Percentiles rank a stretch among this genome's conserved stretches.
Conservation (phyloP, 345 rosid genomes). For the Psidium guajava region DNA sequence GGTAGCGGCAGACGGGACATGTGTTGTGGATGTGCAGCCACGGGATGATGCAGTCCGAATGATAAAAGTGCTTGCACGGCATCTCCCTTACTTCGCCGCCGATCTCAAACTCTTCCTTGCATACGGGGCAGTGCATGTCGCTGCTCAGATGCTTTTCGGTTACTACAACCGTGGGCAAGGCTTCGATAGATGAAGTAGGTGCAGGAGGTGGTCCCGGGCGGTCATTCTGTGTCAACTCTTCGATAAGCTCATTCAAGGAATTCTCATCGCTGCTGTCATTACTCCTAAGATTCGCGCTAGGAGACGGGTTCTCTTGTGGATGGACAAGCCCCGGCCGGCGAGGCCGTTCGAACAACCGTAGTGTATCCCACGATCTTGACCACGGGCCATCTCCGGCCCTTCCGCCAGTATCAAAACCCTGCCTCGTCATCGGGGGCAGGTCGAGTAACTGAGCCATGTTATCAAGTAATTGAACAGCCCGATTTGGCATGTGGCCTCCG, state of each 20-base stretch:
- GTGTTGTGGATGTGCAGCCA: conserved; percentile 65
- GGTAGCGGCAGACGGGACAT: conserved; percentile 62
- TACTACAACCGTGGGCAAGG: conserved; percentile 26
- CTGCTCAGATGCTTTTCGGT: conserved; percentile 15
- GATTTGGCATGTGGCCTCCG: background rate
- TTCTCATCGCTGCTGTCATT: background rate
- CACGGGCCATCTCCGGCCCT: conserved; percentile 5
- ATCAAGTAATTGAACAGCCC: conserved; percentile 4
- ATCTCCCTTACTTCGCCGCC: conserved; percentile 42
- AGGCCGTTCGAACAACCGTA: conserved; percentile 23
- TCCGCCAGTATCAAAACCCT: background rate
- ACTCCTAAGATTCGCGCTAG: background rate
- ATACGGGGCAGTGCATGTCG: conserved; percentile 49
- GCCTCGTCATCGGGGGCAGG: background rate
- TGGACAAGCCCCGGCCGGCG: background rate
- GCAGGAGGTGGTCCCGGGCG: conserved; percentile 45
- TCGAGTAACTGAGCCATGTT: conserved; percentile 12
- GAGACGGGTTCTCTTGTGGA: background rate
- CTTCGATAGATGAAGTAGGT: conserved; percentile 28
- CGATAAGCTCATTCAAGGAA: conserved; percentile 1
- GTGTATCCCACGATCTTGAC: conserved; percentile 44
- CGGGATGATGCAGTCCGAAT: conserved; percentile 56
- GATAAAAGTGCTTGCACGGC: conserved; percentile 65
- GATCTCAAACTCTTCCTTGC: conserved; percentile 60
- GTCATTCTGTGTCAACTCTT: conserved; percentile 9